Base-by-base conservation (phyloP, 2,329 filamentous ascomycete species). In the Paracamarosporium sp. region DNA sequence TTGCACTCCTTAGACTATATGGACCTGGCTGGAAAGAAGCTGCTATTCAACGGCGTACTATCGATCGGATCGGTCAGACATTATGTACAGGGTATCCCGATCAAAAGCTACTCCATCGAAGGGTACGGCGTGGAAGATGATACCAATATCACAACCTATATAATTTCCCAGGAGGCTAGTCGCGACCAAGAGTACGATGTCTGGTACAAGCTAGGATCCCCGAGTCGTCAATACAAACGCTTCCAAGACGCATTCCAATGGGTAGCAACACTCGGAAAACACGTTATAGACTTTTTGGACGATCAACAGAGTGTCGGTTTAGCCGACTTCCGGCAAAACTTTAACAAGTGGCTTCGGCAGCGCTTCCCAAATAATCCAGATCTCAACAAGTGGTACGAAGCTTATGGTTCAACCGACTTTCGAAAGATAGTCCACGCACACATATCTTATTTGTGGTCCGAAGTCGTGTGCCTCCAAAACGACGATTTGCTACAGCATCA, bases 181-280 rank as follows among this genome's bases (percentile, higher is more conserved):
- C 66, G 67, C 0, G 68, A 69, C 11, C 1, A 2, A 0, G 25
- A 68, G 15, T 59, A 71, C 13, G 71, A 80, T 11, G 72, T 91
- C 0, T 94, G 88, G 79, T 95, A 93, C 68, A 81, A 81, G 9
- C 73, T 96, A 1, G 66, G 66, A 1, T 61, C 56, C 1, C 89
- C 91, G 0, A 80, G 86, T 0, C 27, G 60, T 0, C 86, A 88
- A 35, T 96, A 95, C 66, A 60, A 59, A 11, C 77, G 86, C 1
- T 93, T 88, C 64, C 84, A 88, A 57, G 47, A 76, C 0, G 82
- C 85, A 0, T 94, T 92, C 59, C 57, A 88, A 0, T 95, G 90
- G 90, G 74, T 93, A 1, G 88, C 86, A 0, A 83, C 89, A 51
- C 78, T 95, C 0, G 82, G 85, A 0, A 94, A 93, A 68, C 87